These are phyloP conservation scores for Physaria fendleri DNA, from an alignment of 345 rosid species.

Conservation along the genomic window DNA sequence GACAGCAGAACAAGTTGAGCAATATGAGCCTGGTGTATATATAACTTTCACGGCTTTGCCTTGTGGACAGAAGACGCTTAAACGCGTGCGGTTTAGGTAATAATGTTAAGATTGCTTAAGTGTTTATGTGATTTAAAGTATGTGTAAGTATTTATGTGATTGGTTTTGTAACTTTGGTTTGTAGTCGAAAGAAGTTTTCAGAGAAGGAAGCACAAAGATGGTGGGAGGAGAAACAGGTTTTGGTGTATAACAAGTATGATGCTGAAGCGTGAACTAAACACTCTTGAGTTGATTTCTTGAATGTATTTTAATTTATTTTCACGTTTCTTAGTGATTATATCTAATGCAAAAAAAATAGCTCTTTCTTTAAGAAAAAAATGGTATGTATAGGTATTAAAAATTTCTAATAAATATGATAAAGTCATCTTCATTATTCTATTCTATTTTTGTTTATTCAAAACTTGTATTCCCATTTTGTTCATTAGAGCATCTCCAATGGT, in stretches of 20 bases:
- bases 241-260: constrained; percentile 47
- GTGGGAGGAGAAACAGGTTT: constrained; percentile 72
- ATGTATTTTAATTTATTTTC: not conserved
- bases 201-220: constrained; percentile 69
- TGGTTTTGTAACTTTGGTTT: constrained; percentile 2
- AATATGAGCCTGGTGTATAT: constrained; percentile 73
- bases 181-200: constrained; percentile 60
- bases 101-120: not conserved
- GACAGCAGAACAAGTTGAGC: constrained; percentile 58
- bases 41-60: constrained; percentile 48
- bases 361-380: not conserved
- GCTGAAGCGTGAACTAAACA: constrained; percentile 44
- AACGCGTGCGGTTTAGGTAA: constrained; percentile 84
- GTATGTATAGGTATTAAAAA: not conserved
- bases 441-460: no score
- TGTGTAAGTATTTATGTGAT: constrained; percentile 1
- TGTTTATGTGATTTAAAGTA: not conserved
- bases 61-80: constrained; percentile 60
- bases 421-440: no score
- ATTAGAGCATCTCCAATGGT: no score
- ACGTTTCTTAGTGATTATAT: not conserved
- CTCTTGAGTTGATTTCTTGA: constrained; percentile 9
- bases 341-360: not conserved
- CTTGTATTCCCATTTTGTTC: no score
- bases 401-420: not conserved